Evolutionary conservation across 768 basidiomycete genomes (phyloP).

Genomic region (Lactifluus echinatus): DNA sequence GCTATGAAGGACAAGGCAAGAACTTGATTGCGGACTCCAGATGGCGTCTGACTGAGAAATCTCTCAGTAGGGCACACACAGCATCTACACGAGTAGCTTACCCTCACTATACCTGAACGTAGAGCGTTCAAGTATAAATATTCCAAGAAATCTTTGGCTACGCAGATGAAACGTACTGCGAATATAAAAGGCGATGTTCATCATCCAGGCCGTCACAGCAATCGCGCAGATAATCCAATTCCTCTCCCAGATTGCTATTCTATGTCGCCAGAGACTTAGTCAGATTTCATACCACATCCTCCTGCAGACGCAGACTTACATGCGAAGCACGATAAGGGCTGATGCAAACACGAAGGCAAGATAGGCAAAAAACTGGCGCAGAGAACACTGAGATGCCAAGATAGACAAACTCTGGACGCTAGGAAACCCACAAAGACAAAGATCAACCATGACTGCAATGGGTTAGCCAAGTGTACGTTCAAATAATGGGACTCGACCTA

Average conservation of each 20-base stretch:
- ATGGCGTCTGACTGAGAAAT: neutral
- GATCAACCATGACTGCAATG: neutral
- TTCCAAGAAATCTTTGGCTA: too few species aligned
- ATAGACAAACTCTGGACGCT: neutral
- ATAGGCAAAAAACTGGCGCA: constrained; percentile 9
- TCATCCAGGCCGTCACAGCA: constrained; percentile 3
- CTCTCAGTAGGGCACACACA: too few species aligned
- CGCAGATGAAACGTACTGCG: constrained; percentile 2
- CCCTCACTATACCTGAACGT: neutral
- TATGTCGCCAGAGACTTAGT: neutral
- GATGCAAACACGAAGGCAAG: constrained; percentile 15
- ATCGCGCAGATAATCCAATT: neutral
- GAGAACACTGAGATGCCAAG: neutral
- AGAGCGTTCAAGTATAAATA: neutral
- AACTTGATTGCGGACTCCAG: neutral
- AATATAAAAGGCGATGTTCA: constrained; percentile 5
- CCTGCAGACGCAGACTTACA: constrained; percentile 1
- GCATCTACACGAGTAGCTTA: neutral
- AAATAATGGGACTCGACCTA: neutral
- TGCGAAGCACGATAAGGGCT: constrained; percentile 13
- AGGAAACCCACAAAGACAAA: constrained; percentile 7
- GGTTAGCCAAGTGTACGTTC: neutral
- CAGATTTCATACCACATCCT: neutral
- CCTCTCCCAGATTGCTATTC: constrained; percentile 14
- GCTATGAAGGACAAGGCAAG: constrained; percentile 1